Evolutionary conservation across 2,329 filamentous ascomycete species (phyloP).

Genomic region (Bipolaris sorokiniana): DNA sequence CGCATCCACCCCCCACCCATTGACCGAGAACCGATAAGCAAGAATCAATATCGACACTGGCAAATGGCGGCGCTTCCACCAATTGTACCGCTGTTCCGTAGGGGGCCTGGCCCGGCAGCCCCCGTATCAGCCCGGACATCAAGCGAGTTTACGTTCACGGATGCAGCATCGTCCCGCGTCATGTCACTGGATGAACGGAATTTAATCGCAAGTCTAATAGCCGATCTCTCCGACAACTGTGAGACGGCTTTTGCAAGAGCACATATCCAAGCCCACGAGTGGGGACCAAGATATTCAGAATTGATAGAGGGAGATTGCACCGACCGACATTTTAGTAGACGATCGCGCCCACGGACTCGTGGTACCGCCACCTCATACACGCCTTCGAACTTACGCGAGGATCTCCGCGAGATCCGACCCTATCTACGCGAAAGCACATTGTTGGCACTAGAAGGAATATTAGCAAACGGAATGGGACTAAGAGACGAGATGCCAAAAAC

Average conservation of each 20-base stretch:
- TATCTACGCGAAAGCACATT: slow-evolving; percentile 11
- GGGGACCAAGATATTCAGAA: slow-evolving; percentile 13
- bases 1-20: background rate
- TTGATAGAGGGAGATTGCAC: slow-evolving; percentile 4
- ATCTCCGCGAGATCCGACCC: slow-evolving; percentile 15
- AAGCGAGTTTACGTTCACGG: background rate
- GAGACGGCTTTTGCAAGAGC: slow-evolving; percentile 22
- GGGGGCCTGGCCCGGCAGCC: slow-evolving; percentile 1
- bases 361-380: slow-evolving; percentile 11
- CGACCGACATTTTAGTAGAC: slow-evolving; percentile 10
- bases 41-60: slow-evolving; percentile 5
- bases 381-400: slow-evolving; percentile 11
- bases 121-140: slow-evolving; percentile 7
- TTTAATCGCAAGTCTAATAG: slow-evolving; percentile 24
- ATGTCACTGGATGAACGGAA: slow-evolving; percentile 13
- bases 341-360: slow-evolving; percentile 6
- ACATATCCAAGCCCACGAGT: slow-evolving; percentile 10
- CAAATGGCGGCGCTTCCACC: slow-evolving; percentile 12
- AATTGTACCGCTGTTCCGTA: slow-evolving; percentile 7
- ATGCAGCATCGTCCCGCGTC: background rate
- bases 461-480: slow-evolving; percentile 13
- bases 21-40: slow-evolving; percentile 3
- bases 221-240: slow-evolving; percentile 25
- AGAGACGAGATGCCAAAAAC: slow-evolving; percentile 3
- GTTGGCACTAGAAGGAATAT: slow-evolving; percentile 11